phyloP scores from a whole-genome alignment of 768 basidiomycete genomes.

The Boletus edulis region DNA sequence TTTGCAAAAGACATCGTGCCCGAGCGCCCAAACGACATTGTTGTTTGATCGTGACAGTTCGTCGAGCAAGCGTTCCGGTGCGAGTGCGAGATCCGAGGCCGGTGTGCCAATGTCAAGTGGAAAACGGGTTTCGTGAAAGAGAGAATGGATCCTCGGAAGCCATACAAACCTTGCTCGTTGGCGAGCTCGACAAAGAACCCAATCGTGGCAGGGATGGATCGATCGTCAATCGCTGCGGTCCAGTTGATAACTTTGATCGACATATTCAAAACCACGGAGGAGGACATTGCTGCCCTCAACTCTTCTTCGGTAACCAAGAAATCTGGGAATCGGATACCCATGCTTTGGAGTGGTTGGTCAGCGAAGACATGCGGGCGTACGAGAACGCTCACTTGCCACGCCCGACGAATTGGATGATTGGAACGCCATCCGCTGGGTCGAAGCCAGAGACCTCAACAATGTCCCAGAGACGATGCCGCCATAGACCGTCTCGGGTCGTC shows the following conservation, averaged over 20 bases:
- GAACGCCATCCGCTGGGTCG: slow-evolving; percentile 13
- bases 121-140: not conserved
- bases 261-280: not conserved
- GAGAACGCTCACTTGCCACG: slow-evolving; percentile 9
- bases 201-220: not conserved
- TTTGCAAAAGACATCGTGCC: not conserved
- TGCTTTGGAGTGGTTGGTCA: not conserved
- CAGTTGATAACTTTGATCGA: slow-evolving; percentile 1
- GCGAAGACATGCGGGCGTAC: not conserved
- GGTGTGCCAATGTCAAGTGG: not conserved
- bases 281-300: slow-evolving; percentile 4
- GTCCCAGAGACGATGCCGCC: slow-evolving; percentile 21
- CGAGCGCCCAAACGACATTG: not conserved
- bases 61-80: slow-evolving; percentile 5
- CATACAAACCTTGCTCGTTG: not conserved
- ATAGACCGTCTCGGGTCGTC: slow-evolving; percentile 18
- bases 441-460: slow-evolving; percentile 22
- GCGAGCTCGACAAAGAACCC: slow-evolving; percentile 14
- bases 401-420: slow-evolving; percentile 16
- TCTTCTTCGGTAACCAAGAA: slow-evolving; percentile 14
- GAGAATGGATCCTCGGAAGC: not conserved
- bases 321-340: slow-evolving; percentile 7
- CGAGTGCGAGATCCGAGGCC: not conserved
- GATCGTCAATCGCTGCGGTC: slow-evolving; percentile 7
- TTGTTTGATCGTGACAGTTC: not conserved